Percentiles rank a stretch among this genome's conserved stretches.
Conservation (phyloP, 2,329 filamentous ascomycete genomes). For the Claviceps sorghi region DNA sequence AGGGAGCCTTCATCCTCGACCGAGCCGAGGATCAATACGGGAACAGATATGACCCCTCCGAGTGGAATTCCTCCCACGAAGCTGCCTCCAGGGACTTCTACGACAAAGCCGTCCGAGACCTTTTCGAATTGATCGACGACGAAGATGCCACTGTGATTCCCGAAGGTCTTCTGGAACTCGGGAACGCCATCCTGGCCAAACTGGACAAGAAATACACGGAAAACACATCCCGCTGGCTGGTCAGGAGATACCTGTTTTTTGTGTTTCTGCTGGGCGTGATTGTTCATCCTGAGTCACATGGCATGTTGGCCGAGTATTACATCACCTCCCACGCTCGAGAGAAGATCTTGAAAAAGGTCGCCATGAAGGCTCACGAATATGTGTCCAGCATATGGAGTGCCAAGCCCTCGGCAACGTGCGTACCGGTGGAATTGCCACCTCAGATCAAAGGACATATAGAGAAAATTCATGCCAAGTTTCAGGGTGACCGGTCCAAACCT, state of each 20-base stretch:
- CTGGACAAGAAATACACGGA: conserved; percentile 58
- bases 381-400: conserved; percentile 66
- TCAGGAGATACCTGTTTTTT: conserved; percentile 85
- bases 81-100: conserved; percentile 81
- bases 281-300: conserved; percentile 71
- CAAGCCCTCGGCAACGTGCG: conserved; percentile 41
- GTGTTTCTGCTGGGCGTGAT: conserved; percentile 73
- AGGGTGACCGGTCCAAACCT: conserved; percentile 33
- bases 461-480: conserved; percentile 53
- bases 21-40: conserved; percentile 66
- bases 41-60: conserved; percentile 54
- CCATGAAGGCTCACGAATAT: conserved; percentile 62
- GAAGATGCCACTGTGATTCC: conserved; percentile 75
- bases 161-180: conserved; percentile 68
- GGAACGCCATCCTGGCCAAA: conserved; percentile 67
- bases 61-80: conserved; percentile 64
- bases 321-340: conserved; percentile 83
- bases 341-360: conserved; percentile 66
- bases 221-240: conserved; percentile 66
- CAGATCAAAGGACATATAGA: conserved; percentile 56
- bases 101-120: conserved; percentile 58
- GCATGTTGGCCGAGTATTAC: conserved; percentile 75
- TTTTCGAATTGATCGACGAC: conserved; percentile 80
- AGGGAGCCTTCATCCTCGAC: conserved; percentile 81
- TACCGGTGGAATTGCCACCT: conserved; percentile 34